phyloP scores from a whole-genome alignment of 2,329 filamentous ascomycete species.

The Neonectria punicea region DNA sequence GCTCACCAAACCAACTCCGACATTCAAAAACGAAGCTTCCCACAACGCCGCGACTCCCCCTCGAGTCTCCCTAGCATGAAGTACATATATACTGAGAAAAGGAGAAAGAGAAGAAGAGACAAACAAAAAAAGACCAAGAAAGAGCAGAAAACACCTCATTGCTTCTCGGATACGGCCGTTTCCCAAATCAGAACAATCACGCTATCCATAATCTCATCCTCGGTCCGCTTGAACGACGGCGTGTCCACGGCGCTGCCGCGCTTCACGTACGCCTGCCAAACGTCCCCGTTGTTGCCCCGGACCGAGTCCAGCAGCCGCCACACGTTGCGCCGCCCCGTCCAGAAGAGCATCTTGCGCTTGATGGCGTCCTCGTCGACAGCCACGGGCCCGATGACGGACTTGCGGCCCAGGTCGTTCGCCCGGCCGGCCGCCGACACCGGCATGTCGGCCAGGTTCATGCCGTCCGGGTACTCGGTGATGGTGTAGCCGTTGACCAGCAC shows the following conservation, averaged over 20 bases:
- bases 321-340: slow-evolving; percentile 50
- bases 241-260: slow-evolving; percentile 31
- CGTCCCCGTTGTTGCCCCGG: slow-evolving; percentile 48
- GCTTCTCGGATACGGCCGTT: slow-evolving; percentile 24
- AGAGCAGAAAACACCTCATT: slow-evolving; percentile 3
- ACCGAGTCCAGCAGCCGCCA: slow-evolving; percentile 56
- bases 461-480: slow-evolving; percentile 55
- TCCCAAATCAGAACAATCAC: slow-evolving; percentile 45
- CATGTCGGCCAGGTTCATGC: slow-evolving; percentile 44
- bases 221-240: slow-evolving; percentile 30
- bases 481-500: slow-evolving; percentile 59
- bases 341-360: slow-evolving; percentile 48
- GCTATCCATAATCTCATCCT: slow-evolving; percentile 34
- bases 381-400: slow-evolving; percentile 44
- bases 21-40: slow-evolving; percentile 7
- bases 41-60: slow-evolving; percentile 17
- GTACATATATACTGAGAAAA: background rate
- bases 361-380: slow-evolving; percentile 45
- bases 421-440: slow-evolving; percentile 19
- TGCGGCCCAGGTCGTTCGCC: slow-evolving; percentile 9
- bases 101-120: background rate
- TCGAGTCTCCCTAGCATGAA: background rate
- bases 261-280: slow-evolving; percentile 61
- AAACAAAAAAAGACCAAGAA: background rate
- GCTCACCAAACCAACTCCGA: slow-evolving; percentile 6